phyloP scores from a whole-genome alignment of 2,329 filamentous ascomycete species.

The Scedosporium minutisporum region DNA sequence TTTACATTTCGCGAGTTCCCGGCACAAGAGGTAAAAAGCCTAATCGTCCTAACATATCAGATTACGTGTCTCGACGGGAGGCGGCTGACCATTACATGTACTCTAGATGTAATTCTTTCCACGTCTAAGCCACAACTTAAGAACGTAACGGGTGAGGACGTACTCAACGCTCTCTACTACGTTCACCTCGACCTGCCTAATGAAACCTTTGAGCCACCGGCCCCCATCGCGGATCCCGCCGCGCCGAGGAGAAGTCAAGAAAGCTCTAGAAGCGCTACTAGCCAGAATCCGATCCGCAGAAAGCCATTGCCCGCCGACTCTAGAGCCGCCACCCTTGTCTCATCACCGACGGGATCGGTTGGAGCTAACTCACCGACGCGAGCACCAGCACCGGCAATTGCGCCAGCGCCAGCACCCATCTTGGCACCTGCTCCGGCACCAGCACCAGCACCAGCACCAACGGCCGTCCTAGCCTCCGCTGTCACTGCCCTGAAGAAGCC shows the following conservation, averaged over 20 bases:
- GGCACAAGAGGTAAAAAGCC: constrained; percentile 66
- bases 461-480: background rate
- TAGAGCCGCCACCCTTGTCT: constrained; percentile 11
- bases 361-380: constrained; percentile 1
- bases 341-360: constrained; percentile 5
- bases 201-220: constrained; percentile 11
- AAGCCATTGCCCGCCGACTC: constrained; percentile 38
- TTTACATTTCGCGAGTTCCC: constrained; percentile 91
- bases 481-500: background rate
- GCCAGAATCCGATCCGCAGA: constrained; percentile 35
- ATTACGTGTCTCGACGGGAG: constrained; percentile 12
- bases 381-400: background rate
- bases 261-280: constrained; percentile 25
- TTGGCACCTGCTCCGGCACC: background rate
- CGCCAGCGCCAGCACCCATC: background rate
- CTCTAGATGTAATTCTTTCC: constrained; percentile 78
- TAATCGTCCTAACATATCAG: constrained; percentile 11
- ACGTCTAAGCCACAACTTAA: constrained; percentile 82
- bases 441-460: background rate
- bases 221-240: constrained; percentile 18
- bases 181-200: constrained; percentile 46
- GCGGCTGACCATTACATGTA: background rate
- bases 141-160: constrained; percentile 79
- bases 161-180: constrained; percentile 83
- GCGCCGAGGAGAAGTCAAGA: constrained; percentile 34